Conservation (phyloP, 2,329 filamentous ascomycete genomes). For the Fusarium udum region DNA sequence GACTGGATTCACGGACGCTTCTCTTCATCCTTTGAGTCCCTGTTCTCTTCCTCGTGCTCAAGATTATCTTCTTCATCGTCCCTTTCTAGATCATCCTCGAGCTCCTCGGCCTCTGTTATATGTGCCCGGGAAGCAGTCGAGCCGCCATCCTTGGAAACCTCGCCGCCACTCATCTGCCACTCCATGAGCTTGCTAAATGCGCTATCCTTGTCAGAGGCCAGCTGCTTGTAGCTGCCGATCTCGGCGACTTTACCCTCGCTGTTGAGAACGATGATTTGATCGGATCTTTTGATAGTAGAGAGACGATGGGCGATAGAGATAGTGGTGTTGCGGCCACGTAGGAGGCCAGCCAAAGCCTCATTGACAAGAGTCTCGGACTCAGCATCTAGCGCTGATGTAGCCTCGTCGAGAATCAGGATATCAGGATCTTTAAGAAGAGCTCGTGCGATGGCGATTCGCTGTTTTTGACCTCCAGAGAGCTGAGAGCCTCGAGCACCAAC, state of each 20-base stretch:
- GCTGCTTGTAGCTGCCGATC: slow-evolving; percentile 81
- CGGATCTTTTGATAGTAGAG: slow-evolving; percentile 94
- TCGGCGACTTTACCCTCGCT: slow-evolving; percentile 90
- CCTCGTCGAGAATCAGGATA: slow-evolving; percentile 95
- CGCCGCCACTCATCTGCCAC: slow-evolving; percentile 94
- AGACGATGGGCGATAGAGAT: slow-evolving; percentile 97
- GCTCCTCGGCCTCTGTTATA: slow-evolving; percentile 62
- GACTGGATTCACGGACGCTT: slow-evolving; percentile 31
- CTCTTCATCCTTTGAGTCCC: slow-evolving; percentile 25
- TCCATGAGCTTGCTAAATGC: slow-evolving; percentile 98
- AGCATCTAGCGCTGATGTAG: slow-evolving; percentile 93
- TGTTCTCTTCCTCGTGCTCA: slow-evolving; percentile 44
- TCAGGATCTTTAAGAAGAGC: slow-evolving; percentile 95
- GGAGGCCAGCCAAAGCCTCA: slow-evolving; percentile 81
- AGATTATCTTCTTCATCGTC: slow-evolving; percentile 48
- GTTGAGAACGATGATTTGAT: slow-evolving; percentile 91
- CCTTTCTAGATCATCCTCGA: slow-evolving; percentile 59
- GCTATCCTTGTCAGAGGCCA: slow-evolving; percentile 77
- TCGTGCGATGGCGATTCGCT: slow-evolving; percentile 95
- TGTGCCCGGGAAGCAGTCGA: slow-evolving; percentile 48
- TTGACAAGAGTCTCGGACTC: slow-evolving; percentile 98
- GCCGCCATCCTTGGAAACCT: slow-evolving; percentile 58
- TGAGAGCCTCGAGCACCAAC: slow-evolving; percentile 93
- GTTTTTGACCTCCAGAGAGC: slow-evolving; percentile 95
- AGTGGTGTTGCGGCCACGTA: slow-evolving; percentile 90